Base-by-base conservation (phyloP, 331 rosid species). In the Saraca asoca region DNA sequence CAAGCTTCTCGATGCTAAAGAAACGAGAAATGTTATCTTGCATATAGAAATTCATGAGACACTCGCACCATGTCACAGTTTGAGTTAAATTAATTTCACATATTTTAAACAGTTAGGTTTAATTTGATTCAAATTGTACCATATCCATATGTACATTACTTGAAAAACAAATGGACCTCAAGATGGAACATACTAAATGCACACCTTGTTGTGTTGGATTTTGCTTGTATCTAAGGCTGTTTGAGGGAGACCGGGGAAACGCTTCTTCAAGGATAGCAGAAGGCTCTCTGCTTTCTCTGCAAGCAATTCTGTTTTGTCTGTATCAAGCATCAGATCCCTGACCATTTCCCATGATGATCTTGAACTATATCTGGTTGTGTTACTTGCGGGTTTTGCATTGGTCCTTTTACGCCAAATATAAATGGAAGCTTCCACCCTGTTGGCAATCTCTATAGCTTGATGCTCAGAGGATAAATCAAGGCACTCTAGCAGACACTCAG, bases 261-360 rank as follows among this genome's bases (percentile, higher is more conserved):
- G 89, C 65, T 90, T 92, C 89, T 87, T 94, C 81, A 94, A 78
- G 70, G 87, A 85, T 44, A 86, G 80, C 24, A 94, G 58, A 58
- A 94, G 85, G 76, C 87, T 90, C 75, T 94, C 97, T 11, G 97
- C 95, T 71, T 97, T 80, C 64, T 94, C 97, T 4, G 96, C 90
- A 43, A 94, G 87, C 80, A 94, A 53, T 7, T 90, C 99, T 81
- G 83, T 70, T 75, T 90, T 94, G 73, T 94, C 98, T 4, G 78
- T 87, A 68, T 94, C 99, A 11, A 80, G 78, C 96, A 94, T 88
- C 66, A 88, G 72, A 66, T 94, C 99, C 83, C 86, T 94, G 34
- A 94, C 96, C 91, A 94, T 88, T 72, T 90, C 99, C 99, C 99
- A 90, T 14, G 99, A 94, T 10, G 96, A 73, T 75, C 87, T 90